These are phyloP conservation scores for Dianthus caryophyllus DNA, from an alignment of 148 eudicot genomes.

Conservation along the genomic window DNA sequence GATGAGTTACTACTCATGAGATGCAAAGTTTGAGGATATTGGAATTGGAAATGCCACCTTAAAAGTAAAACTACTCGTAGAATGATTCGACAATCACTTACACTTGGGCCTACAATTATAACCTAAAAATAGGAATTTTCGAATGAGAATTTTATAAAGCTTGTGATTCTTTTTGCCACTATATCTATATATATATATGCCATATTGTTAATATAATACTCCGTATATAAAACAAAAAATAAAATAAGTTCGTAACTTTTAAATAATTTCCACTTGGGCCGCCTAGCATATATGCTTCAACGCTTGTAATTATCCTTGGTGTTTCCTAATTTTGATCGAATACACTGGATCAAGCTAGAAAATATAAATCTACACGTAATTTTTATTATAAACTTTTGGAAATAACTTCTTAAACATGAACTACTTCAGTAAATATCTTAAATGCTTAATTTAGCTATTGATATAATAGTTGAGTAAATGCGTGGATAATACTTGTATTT, in stretches of 20 bases:
- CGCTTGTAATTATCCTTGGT: not conserved
- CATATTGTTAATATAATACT: too few relatives aligned
- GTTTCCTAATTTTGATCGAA: not conserved
- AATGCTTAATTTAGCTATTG: too few relatives aligned
- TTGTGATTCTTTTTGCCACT: conserved; percentile 9
- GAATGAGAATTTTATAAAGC: not conserved
- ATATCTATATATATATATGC: conserved; percentile 1
- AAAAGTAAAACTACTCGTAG: not conserved
- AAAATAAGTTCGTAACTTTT: too few relatives aligned
- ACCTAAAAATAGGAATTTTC: not conserved
- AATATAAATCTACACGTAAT: too few relatives aligned
- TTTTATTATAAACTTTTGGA: too few relatives aligned
- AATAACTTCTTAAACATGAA: too few relatives aligned
- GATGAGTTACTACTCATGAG: not conserved
- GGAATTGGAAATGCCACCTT: conserved; percentile 3
- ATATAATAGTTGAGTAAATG: too few relatives aligned
- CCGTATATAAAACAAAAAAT: too few relatives aligned
- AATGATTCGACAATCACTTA: not conserved
- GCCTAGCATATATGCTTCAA: too few relatives aligned
- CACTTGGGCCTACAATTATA: conserved; percentile 1
- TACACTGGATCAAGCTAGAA: not conserved
- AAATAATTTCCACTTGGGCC: not conserved
- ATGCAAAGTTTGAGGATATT: conserved; percentile 9
- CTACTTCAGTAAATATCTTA: too few relatives aligned
- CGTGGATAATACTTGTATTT: too few relatives aligned